Conservation (phyloP, 768 basidiomycete species). For the Mycena metata region DNA sequence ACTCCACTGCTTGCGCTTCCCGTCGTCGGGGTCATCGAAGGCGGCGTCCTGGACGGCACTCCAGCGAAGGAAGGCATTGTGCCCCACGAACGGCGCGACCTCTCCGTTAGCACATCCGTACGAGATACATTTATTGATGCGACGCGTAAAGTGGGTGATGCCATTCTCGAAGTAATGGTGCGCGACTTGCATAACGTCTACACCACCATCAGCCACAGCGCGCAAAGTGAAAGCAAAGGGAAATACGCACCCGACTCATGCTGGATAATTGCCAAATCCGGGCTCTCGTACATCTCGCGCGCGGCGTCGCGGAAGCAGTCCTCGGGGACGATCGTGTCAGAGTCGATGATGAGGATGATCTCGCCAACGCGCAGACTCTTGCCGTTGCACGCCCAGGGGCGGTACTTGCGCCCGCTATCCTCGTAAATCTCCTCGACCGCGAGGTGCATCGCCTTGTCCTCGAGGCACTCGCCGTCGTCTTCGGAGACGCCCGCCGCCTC, state of each 20-base stretch:
- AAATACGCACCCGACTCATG: conserved; percentile 76
- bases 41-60: conserved; percentile 88
- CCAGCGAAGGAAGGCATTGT: conserved; percentile 92
- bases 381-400: conserved; percentile 83
- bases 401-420: conserved; percentile 67
- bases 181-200: conserved; percentile 90
- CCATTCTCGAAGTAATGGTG: conserved; percentile 93
- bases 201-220: conserved; percentile 5
- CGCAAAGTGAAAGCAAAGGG: neutral
- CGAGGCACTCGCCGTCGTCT: conserved; percentile 67
- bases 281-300: conserved; percentile 83
- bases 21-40: conserved; percentile 75
- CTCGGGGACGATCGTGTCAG: conserved; percentile 83
- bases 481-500: conserved; percentile 55
- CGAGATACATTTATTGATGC: conserved; percentile 87
- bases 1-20: conserved; percentile 76
- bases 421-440: conserved; percentile 80
- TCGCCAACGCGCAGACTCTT: conserved; percentile 82
- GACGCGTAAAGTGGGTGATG: conserved; percentile 90
- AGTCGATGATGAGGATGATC: conserved; percentile 86
- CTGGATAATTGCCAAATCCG: conserved; percentile 89
- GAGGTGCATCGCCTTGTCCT: conserved; percentile 79
- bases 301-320: conserved; percentile 94
- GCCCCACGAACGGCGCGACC: conserved; percentile 87
- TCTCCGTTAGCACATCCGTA: conserved; percentile 86